Percentiles rank a stretch among this genome's conserved stretches.
Conservation (phyloP, 768 basidiomycete species). For the Tricholoma bakamatsutake region DNA sequence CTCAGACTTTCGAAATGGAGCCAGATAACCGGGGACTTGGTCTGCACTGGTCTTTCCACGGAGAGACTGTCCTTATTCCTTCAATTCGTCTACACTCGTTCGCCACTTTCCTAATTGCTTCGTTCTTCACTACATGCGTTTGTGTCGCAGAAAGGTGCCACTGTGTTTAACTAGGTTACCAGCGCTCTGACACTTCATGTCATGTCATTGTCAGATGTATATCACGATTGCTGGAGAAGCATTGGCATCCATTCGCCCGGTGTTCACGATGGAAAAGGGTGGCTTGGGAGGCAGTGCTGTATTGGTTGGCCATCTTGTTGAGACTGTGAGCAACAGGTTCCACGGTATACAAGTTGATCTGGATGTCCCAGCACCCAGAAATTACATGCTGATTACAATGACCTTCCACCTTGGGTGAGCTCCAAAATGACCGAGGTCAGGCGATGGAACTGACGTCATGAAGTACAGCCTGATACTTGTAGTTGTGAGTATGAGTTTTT, state of each 20-base stretch:
- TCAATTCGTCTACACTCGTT: constrained; percentile 39
- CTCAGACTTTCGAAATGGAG: not conserved
- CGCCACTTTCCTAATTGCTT: constrained; percentile 41
- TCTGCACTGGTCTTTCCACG: constrained; percentile 37
- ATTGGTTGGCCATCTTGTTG: constrained; percentile 51
- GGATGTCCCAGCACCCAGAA: constrained; percentile 26
- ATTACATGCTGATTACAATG: constrained; percentile 74
- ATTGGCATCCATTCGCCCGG: constrained; percentile 38
- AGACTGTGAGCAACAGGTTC: constrained; percentile 47
- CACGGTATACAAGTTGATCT: not conserved
- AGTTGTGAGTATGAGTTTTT: constrained; percentile 31
- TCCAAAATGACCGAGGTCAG: not conserved
- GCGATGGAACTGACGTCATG: not conserved
- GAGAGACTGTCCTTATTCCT: constrained; percentile 34
- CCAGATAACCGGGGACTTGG: constrained; percentile 20
- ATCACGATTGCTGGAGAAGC: constrained; percentile 41
- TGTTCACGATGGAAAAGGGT: constrained; percentile 40
- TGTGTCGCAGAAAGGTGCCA: constrained; percentile 59
- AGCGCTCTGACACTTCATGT: constrained; percentile 1
- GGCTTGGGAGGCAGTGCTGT: constrained; percentile 48
- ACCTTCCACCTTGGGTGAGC: constrained; percentile 65
- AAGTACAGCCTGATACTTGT: constrained; percentile 40
- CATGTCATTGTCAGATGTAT: constrained; percentile 32
- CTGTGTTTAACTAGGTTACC: not conserved
- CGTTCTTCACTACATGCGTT: constrained; percentile 36